Conservation (phyloP, 202 grass and related monocot genomes). For the Hordeum pubiflorum region DNA sequence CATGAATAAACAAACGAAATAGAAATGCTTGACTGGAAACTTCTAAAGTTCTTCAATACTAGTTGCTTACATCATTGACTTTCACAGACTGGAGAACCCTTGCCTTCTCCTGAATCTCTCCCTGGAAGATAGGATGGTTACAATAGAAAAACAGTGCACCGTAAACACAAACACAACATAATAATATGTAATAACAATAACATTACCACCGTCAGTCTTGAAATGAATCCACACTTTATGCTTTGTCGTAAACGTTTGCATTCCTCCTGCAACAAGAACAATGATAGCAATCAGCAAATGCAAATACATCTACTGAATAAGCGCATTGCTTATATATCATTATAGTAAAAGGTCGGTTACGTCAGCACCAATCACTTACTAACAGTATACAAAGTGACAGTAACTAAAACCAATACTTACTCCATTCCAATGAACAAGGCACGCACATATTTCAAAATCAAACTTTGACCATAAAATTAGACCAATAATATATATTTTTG, state of each 20-base stretch:
- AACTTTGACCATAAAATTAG: too few species aligned
- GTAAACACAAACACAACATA: conserved; percentile 1
- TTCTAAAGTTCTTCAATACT: neutral
- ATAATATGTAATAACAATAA: neutral
- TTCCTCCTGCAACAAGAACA: conserved; percentile 77
- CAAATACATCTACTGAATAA: conserved; percentile 12
- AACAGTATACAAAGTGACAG: conserved; percentile 9
- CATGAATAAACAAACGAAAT: conserved; percentile 9
- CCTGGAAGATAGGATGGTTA: conserved; percentile 54
- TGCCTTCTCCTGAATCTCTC: conserved; percentile 95
- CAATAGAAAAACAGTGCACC: conserved; percentile 2
- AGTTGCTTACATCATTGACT: conserved; percentile 91
- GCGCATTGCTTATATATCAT: neutral
- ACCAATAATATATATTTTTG: too few species aligned
- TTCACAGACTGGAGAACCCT: conserved; percentile 66
- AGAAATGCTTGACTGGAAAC: conserved; percentile 10
- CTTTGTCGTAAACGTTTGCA: conserved; percentile 99
- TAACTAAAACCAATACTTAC: neutral
- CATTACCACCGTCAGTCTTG: conserved; percentile 83
- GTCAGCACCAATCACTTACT: conserved; percentile 11
- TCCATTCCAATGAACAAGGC: too few species aligned
- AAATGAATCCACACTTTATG: conserved; percentile 94
- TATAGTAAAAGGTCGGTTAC: conserved; percentile 3
- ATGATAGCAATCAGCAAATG: conserved; percentile 16
- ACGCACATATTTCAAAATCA: too few species aligned